phyloP scores from a whole-genome alignment of 1,284 basidiomycete species.

The Earliella scabrosa region DNA sequence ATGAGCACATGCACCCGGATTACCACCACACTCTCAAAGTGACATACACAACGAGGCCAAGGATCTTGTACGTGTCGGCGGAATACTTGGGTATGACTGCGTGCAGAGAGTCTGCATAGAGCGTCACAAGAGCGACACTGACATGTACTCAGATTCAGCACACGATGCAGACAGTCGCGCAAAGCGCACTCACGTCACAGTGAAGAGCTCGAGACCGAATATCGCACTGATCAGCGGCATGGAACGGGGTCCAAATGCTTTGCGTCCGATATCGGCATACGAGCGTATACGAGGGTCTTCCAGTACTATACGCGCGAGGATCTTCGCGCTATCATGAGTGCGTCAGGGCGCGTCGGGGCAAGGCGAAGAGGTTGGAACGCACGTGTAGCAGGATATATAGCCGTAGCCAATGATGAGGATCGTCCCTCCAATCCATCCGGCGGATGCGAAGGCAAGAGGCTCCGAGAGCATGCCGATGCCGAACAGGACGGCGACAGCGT shows the following conservation, averaged over 20 bases:
- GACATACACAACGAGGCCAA: constrained; percentile 74
- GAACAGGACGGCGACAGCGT: constrained; percentile 84
- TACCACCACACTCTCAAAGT: neutral
- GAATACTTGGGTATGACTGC: constrained; percentile 72
- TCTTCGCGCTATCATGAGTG: constrained; percentile 68
- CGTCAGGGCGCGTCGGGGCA: too few relatives aligned
- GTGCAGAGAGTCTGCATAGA: constrained; percentile 87
- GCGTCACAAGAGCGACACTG: constrained; percentile 83
- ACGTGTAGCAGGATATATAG: constrained; percentile 88
- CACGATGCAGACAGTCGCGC: neutral
- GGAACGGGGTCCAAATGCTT: constrained; percentile 81
- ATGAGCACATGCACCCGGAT: neutral
- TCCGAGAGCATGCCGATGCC: constrained; percentile 92
- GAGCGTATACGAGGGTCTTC: constrained; percentile 74
- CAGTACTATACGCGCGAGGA: constrained; percentile 78
- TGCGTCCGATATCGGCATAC: constrained; percentile 88
- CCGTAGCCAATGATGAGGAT: constrained; percentile 80
- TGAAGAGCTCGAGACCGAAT: constrained; percentile 87
- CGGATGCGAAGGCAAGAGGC: constrained; percentile 86
- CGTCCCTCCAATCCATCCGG: constrained; percentile 85
- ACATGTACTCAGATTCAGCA: neutral
- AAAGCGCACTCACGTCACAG: constrained; percentile 59
- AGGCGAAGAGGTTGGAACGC: constrained; percentile 37
- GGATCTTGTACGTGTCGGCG: constrained; percentile 74
- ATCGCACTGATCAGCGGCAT: constrained; percentile 71